Evolutionary conservation across 768 basidiomycete species (phyloP), one percentile per base, ranked within the genome.

Genomic region (Collybiopsis confluens): DNA sequence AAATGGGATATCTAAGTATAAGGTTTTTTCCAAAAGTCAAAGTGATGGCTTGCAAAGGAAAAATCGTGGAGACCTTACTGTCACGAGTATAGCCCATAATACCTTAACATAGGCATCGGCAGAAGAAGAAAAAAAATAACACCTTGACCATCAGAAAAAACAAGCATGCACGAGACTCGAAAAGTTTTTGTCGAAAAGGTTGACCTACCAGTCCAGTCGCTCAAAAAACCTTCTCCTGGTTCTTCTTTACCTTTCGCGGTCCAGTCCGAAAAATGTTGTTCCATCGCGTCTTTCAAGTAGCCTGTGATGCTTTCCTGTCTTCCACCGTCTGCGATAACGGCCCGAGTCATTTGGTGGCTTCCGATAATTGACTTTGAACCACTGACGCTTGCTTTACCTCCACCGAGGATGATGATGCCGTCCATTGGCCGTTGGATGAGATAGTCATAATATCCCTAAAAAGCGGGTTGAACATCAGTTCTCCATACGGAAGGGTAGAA

Each of bases 201-300:
- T 27, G 20, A 42, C 26, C 16, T 11, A 23, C 65, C 65, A 24
- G 61, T 62, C 65, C 65, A 66, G 40, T 58, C 58, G 26, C 43
- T 44, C 35, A 53, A 13, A 11, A 45, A 18, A 4, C 61, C 61
- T 47, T 62, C 62, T 2, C 59, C 63, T 24, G 23, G 42, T 41
- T 43, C 16, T 48, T 21, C 35, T 15, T 6, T 1, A 15, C 15
- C 47, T n/a, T n/a, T n/a, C n/a, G n/a, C n/a, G n/a, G n/a, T n/a
- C 55, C 60, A 67, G 54, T 62, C 62, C 26, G 56, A 56, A 38
- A 66, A 60, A 23, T 62, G 55, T 41, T 62, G 52, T 26, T 46
- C 51, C 21, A 57, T 58, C 10, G 61, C 54, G 11, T 49, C 46
- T 40, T 55, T 56, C 5, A 68, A 58, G 36, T 64, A 58, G 30